Conservation (phyloP, 2,329 filamentous ascomycete species). For the Cryphonectria naterciae region DNA sequence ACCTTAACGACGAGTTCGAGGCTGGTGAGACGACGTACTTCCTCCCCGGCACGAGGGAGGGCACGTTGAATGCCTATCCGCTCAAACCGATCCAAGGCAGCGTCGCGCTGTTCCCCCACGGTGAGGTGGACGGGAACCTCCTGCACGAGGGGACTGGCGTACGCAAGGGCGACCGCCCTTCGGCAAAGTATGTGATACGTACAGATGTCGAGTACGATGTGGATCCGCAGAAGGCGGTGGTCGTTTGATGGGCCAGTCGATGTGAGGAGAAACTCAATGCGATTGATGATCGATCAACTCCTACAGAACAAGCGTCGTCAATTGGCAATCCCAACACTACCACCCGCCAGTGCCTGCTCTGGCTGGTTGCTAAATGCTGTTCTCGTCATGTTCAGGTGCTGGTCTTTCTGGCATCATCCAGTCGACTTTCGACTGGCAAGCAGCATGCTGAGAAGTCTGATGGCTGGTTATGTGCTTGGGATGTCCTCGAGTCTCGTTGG, state of each 20-base stretch:
- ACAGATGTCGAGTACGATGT: conserved; percentile 75
- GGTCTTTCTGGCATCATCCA: neutral
- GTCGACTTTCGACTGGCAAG: neutral
- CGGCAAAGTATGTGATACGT: conserved; percentile 68
- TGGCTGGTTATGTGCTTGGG: neutral
- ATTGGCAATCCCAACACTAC: neutral
- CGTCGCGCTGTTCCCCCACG: conserved; percentile 71
- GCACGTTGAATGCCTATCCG: conserved; percentile 70
- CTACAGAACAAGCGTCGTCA: neutral
- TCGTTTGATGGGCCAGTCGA: neutral
- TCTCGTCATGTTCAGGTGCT: neutral
- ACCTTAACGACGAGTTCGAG: conserved; percentile 30
- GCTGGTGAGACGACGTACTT: conserved; percentile 46
- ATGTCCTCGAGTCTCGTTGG: neutral
- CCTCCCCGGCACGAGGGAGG: conserved; percentile 65
- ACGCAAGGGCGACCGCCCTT: conserved; percentile 49
- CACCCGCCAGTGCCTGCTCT: neutral
- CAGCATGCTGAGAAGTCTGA: neutral
- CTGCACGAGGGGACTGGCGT: conserved; percentile 75
- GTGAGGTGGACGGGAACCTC: conserved; percentile 66
- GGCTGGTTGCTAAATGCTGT: neutral
- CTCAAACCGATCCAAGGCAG: conserved; percentile 71
- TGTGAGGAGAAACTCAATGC: neutral
- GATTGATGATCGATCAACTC: neutral
- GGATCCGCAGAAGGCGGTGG: conserved; percentile 35